Conservation (phyloP, 2,329 filamentous ascomycete species). For the Byssoonygena ceratinophila region DNA sequence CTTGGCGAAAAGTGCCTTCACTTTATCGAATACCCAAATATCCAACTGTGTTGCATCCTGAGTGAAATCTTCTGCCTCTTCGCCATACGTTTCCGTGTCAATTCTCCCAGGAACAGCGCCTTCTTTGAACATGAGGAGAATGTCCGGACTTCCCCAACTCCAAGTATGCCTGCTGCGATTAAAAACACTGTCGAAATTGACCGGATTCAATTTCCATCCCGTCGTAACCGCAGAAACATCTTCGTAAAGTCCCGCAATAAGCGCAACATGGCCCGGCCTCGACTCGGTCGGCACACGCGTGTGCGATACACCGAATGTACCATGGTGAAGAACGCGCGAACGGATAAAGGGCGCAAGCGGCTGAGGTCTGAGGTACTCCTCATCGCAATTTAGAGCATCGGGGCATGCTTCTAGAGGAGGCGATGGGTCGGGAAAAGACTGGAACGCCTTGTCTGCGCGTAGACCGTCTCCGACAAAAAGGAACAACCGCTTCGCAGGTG, state of each 20-base stretch:
- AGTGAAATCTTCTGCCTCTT: constrained; percentile 84
- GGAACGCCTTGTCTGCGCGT: constrained; percentile 94
- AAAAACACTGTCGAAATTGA: constrained; percentile 98
- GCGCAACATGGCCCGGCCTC: constrained; percentile 85
- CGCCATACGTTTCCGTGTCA: constrained; percentile 72
- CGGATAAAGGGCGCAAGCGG: constrained; percentile 85
- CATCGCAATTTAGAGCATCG: constrained; percentile 42
- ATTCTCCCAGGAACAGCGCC: constrained; percentile 82
- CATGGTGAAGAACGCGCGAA: constrained; percentile 74
- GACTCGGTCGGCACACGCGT: constrained; percentile 96
- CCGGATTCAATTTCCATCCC: constrained; percentile 96
- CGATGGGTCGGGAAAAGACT: constrained; percentile 81
- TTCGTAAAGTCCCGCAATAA: constrained; percentile 94
- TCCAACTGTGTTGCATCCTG: constrained; percentile 71
- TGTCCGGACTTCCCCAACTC: constrained; percentile 98
- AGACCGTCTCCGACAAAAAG: constrained; percentile 96
- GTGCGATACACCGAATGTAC: constrained; percentile 94
- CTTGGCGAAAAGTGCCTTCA: constrained; percentile 73
- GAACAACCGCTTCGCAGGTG: constrained; percentile 81
- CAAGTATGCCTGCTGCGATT: constrained; percentile 93
- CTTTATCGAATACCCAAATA: constrained; percentile 89
- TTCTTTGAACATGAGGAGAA: constrained; percentile 90
- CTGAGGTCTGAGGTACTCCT: constrained; percentile 58
- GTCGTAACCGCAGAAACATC: constrained; percentile 96
- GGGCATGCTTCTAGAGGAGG: constrained; percentile 32